Conservation (phyloP, 805 yeast genomes). For the Barnettozyma botsteinii region DNA sequence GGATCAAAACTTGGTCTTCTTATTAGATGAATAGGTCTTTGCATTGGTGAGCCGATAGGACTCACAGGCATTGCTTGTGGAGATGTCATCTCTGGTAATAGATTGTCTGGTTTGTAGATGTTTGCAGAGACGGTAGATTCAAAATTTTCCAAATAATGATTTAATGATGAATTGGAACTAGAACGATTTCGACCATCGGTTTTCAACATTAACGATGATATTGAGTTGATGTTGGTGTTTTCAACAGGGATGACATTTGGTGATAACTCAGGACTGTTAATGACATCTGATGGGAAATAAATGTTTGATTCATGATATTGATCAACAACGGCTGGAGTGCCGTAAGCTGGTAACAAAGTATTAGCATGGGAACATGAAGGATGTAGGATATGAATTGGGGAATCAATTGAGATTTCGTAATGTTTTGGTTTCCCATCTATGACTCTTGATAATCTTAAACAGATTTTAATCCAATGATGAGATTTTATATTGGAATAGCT, state of each 20-base stretch:
- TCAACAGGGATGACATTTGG: constrained; percentile 50
- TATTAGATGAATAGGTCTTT: constrained; percentile 49
- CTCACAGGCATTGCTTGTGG: constrained; percentile 64
- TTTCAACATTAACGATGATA: constrained; percentile 20
- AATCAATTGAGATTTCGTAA: constrained; percentile 90
- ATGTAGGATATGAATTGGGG: constrained; percentile 82
- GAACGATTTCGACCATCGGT: constrained; percentile 23
- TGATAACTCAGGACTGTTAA: constrained; percentile 21
- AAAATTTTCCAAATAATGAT: constrained; percentile 26
- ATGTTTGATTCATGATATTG: constrained; percentile 31
- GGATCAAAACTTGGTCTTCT: constrained; percentile 55
- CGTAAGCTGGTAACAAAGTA: constrained; percentile 71
- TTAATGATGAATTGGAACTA: constrained; percentile 30
- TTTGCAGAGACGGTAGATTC: constrained; percentile 37
- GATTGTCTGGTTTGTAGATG: constrained; percentile 48
- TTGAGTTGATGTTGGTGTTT: constrained; percentile 11
- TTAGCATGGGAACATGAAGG: constrained; percentile 76
- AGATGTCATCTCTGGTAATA: constrained; percentile 43
- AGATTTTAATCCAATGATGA: constrained; percentile 93
- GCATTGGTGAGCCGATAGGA: constrained; percentile 39
- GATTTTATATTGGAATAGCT: constrained; percentile 73
- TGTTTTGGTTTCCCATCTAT: constrained; percentile 74
- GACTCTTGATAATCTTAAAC: constrained; percentile 69
- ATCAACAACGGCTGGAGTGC: constrained; percentile 20
- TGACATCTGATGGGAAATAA: constrained; percentile 30